These are phyloP conservation scores for Nyssa sinensis DNA, from an alignment of 148 eudicot genomes.

Conservation along the genomic window DNA sequence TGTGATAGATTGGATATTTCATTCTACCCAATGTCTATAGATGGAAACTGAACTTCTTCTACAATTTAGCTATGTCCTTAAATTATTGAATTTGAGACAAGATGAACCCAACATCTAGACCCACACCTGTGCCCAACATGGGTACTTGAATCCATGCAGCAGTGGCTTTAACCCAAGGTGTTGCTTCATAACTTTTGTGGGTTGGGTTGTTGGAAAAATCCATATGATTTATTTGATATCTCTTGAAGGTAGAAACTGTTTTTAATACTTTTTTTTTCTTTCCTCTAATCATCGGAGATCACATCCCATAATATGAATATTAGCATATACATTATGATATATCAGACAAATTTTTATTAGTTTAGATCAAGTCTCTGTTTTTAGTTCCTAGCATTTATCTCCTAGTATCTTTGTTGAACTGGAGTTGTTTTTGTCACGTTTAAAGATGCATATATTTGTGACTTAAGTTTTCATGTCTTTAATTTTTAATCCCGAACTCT, in stretches of 20 bases:
- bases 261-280: background rate
- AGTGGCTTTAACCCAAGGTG: background rate
- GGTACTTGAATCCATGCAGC: background rate
- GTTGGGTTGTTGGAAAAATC: background rate
- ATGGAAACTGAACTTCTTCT: no score
- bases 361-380: conserved; percentile 3
- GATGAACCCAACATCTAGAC: no score
- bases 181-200: background rate
- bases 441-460: background rate
- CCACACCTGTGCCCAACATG: no score
- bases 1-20: no score
- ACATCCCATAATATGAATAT: no score
- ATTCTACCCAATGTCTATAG: no score
- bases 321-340: conserved; percentile 1
- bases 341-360: background rate
- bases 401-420: background rate
- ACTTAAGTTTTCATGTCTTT: conserved; percentile 13
- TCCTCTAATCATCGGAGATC: background rate
- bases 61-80: no score
- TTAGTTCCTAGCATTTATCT: conserved; percentile 1
- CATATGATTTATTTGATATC: background rate
- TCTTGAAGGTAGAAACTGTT: background rate
- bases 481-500: background rate
- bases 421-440: background rate
- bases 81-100: no score